Evolutionary conservation across 2,329 filamentous ascomycete genomes (phyloP).

Genomic region (Hirsutella minnesotensis): DNA sequence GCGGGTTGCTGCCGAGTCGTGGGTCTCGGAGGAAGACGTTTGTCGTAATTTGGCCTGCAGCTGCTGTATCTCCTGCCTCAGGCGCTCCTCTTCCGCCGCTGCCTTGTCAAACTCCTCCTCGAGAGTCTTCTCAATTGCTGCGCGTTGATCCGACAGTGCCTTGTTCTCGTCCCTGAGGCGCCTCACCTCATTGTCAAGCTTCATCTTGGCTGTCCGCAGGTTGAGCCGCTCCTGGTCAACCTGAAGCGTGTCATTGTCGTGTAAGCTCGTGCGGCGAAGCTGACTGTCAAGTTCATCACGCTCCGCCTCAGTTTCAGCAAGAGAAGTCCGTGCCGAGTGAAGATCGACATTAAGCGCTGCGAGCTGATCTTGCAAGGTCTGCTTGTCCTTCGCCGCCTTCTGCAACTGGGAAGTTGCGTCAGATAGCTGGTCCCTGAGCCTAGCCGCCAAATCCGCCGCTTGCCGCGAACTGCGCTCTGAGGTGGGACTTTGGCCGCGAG

Average conservation of each 20-base stretch:
- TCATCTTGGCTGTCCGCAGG: conserved; percentile 53
- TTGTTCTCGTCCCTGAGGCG: conserved; percentile 54
- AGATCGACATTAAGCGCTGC: conserved; percentile 48
- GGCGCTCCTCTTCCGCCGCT: conserved; percentile 51
- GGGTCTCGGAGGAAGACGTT: conserved; percentile 34
- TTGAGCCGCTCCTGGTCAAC: conserved; percentile 60
- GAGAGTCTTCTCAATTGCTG: conserved; percentile 49
- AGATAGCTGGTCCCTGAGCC: conserved; percentile 43
- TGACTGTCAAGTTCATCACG: conserved; percentile 55
- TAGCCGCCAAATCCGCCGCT: conserved; percentile 32
- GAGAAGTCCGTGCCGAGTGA: conserved; percentile 41
- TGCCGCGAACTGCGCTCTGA: conserved; percentile 22
- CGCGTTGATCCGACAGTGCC: conserved; percentile 41
- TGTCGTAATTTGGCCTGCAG: conserved; percentile 33
- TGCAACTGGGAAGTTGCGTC: conserved; percentile 47
- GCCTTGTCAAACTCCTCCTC: conserved; percentile 56
- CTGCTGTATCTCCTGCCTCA: conserved; percentile 40
- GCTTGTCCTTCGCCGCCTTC: conserved; percentile 47
- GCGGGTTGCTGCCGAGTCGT: conserved; percentile 46
- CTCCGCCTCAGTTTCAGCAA: conserved; percentile 49
- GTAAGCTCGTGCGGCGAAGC: conserved; percentile 40
- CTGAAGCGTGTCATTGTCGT: conserved; percentile 46
- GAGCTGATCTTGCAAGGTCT: conserved; percentile 51
- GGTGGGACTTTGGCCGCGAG: conserved; percentile 15
- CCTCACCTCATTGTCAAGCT: conserved; percentile 55